Conservation (phyloP, 345 rosid genomes). For the Eucalyptus urophylla region DNA sequence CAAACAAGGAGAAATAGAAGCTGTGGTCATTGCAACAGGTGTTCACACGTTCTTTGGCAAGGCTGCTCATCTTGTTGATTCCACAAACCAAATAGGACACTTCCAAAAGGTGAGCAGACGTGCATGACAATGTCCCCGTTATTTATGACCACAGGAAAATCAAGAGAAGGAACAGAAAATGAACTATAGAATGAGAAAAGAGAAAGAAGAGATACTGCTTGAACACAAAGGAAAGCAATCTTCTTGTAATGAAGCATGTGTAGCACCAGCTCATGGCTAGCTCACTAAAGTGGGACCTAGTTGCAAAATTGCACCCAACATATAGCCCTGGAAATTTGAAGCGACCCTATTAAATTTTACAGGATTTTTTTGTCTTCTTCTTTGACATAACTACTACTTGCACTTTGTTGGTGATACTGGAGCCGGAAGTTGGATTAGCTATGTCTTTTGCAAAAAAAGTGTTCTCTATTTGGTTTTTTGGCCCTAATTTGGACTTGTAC, state of each 20-base stretch:
- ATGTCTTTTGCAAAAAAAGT: neutral
- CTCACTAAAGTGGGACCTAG: neutral
- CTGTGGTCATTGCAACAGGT: slow-evolving; percentile 84
- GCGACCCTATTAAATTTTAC: neutral
- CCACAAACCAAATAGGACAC: slow-evolving; percentile 89
- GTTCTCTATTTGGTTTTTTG: neutral
- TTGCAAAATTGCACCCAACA: neutral
- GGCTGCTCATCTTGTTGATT: slow-evolving; percentile 89
- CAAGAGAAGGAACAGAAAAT: neutral
- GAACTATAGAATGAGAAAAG: neutral
- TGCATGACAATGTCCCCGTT: neutral
- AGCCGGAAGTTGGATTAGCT: neutral
- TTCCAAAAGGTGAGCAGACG: slow-evolving; percentile 46
- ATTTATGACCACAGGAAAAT: neutral
- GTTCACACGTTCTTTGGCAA: slow-evolving; percentile 90
- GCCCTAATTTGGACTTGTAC: neutral
- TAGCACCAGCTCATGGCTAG: neutral
- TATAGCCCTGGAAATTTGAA: neutral
- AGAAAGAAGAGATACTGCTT: neutral
- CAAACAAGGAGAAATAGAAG: slow-evolving; percentile 91
- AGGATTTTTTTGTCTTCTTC: neutral
- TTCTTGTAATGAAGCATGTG: neutral
- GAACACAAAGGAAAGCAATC: neutral
- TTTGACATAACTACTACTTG: neutral
- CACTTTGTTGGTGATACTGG: neutral